These are phyloP conservation scores for Stachybotrys chlorohalonatus DNA, from an alignment of 2,329 filamentous ascomycete genomes.

Conservation along the genomic window DNA sequence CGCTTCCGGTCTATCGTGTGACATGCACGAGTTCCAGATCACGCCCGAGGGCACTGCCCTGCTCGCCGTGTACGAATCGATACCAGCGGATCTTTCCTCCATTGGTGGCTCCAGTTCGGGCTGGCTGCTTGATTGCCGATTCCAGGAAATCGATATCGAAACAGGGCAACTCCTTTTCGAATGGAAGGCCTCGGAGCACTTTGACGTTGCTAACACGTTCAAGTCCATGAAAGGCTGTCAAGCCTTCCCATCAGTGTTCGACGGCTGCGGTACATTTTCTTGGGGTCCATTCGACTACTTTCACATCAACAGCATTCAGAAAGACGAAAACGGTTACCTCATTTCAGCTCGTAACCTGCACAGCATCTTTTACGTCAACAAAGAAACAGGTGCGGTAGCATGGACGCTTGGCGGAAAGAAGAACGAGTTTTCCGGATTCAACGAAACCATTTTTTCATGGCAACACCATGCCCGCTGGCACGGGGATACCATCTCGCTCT, in stretches of 20 bases:
- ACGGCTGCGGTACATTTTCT: neutral
- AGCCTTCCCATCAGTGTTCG: neutral
- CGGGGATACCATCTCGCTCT: constrained; percentile 40
- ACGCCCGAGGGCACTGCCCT: constrained; percentile 25
- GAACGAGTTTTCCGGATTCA: constrained; percentile 27
- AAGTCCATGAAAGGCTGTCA: neutral
- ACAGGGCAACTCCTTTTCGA: constrained; percentile 25
- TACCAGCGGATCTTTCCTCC: constrained; percentile 24
- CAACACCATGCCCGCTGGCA: constrained; percentile 40
- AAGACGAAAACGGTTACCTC: constrained; percentile 13
- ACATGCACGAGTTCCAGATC: constrained; percentile 29
- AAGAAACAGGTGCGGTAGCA: constrained; percentile 32
- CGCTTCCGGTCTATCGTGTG: constrained; percentile 12
- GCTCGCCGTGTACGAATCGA: constrained; percentile 25
- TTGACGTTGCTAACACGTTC: constrained; percentile 4
- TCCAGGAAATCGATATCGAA: constrained; percentile 27
- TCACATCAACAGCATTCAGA: constrained; percentile 21
- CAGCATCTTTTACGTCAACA: constrained; percentile 16
- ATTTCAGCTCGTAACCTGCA: constrained; percentile 1
- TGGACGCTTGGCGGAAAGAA: constrained; percentile 41
- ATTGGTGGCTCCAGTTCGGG: constrained; percentile 1
- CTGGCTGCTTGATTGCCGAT: constrained; percentile 15
- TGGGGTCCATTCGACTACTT: constrained; percentile 8
- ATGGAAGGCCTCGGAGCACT: constrained; percentile 24
- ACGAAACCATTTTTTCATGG: constrained; percentile 31